Base-by-base conservation (phyloP, 2,329 filamentous ascomycete genomes). In the Colletotrichum incanum region DNA sequence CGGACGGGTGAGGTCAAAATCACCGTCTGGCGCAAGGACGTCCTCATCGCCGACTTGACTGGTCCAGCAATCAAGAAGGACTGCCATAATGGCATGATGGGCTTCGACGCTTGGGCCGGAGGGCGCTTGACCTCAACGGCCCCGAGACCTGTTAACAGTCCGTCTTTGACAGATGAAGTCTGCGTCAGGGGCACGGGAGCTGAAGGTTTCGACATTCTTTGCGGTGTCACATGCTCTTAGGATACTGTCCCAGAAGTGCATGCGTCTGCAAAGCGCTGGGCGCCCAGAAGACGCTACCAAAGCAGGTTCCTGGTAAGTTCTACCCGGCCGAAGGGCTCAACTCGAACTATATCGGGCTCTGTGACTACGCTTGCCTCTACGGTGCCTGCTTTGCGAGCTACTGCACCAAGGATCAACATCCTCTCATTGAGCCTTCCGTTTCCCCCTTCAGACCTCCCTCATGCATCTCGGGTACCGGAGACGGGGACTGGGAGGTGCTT, bases 191-290 rank as follows among this genome's bases (percentile, higher is more conserved):
- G 78, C 28, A 76, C 74, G 18, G 39, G 50, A 7, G 26, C 37
- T 12, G 37, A 54, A 16, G 43, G 83, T 69, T 81, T 80, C 45
- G 50, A 67, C 3, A 82, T 80, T 1, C 79, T 84, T 11, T 84
- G 81, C 67, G 54, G 76, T 55, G 82, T 79, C 43, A 59, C 76
- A 34, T 80, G 78, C 59, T 43, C 14, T 79, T 75, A 45, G 77
- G 76, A 28, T 80, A 80, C 68, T 80, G 78, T 50, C 78, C 79
- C 9, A 52, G 20, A 39, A 5, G 5, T 37, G 60, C 60, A 11
- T 63, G 45, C 28, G 28, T 31, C 28, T 31, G 28, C 28, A 31
- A 5, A 11, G 45, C 28, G 9, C 18, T 20, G 12, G 60, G 45
- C 11, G 28, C 37, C 9, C 41, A 63, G 60, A 14, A 43, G 28